phyloP scores from a whole-genome alignment of 2,329 filamentous ascomycete genomes.

The Sporothrix pseudoabietina region DNA sequence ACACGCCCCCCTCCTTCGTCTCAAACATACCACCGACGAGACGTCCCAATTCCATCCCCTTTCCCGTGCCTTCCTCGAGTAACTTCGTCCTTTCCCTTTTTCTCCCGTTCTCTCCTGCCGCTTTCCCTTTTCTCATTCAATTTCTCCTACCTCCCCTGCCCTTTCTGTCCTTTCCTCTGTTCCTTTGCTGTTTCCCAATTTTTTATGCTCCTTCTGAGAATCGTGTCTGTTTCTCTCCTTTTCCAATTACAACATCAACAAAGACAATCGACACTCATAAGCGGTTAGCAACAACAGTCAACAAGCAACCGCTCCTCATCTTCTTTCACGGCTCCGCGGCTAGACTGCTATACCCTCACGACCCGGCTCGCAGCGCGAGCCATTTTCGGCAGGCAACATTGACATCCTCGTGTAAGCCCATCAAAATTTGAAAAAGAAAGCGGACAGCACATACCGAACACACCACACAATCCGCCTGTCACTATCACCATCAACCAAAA shows the following conservation, averaged over 20 bases:
- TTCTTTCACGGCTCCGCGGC: not conserved
- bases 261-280: not conserved
- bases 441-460: not conserved
- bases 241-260: slow-evolving; percentile 2
- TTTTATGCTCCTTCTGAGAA: not conserved
- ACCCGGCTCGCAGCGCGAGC: slow-evolving; percentile 20
- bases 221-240: not conserved
- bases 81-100: slow-evolving; percentile 6
- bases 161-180: slow-evolving; percentile 34
- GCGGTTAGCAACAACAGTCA: not conserved
- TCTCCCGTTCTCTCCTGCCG: slow-evolving; percentile 16
- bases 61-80: slow-evolving; percentile 3
- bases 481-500: slow-evolving; percentile 6
- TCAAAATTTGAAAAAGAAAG: not conserved
- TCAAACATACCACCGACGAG: slow-evolving; percentile 29
- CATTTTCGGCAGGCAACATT: not conserved
- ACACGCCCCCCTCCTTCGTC: slow-evolving; percentile 21
- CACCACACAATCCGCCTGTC: not conserved
- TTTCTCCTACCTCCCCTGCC: slow-evolving; percentile 29
- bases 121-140: slow-evolving; percentile 10
- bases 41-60: slow-evolving; percentile 21
- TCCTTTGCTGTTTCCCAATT: not conserved
- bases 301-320: not conserved
- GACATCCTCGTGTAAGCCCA: not conserved
- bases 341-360: not conserved